Conservation (phyloP, 495 filamentous ascomycete genomes). For the Neurospora pannonica region DNA sequence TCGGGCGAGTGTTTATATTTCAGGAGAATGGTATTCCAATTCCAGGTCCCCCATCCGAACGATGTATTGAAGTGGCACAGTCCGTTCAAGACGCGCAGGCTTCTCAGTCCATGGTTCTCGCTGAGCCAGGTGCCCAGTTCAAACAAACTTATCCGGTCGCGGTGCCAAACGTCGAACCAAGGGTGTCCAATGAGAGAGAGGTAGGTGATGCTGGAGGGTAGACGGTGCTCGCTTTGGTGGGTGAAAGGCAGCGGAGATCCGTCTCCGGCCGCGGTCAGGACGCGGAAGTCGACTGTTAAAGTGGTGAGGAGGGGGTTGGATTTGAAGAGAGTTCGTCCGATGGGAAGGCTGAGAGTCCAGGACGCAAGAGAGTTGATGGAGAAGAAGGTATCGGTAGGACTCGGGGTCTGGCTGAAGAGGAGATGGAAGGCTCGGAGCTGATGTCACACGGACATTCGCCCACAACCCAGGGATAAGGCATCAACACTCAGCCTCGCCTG, state of each 20-base stretch:
- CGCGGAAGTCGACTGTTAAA: background rate
- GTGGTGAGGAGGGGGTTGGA: background rate
- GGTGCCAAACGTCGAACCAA: background rate
- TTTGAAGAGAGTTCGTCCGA: background rate
- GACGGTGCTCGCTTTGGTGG: background rate
- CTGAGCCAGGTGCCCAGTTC: background rate
- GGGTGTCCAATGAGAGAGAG: background rate
- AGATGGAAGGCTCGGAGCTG: background rate
- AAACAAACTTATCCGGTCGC: accelerated
- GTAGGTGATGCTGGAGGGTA: background rate
- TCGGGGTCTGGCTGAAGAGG: background rate
- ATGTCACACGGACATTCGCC: no score
- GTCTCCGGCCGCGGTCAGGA: background rate
- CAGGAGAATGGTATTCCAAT: background rate
- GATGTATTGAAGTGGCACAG: accelerated
- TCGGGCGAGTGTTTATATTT: background rate
- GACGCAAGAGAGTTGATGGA: background rate
- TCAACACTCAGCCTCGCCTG: no score
- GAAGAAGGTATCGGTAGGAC: background rate
- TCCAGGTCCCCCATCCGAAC: background rate
- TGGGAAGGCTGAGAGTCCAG: background rate
- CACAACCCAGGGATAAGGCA: no score
- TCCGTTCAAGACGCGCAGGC: background rate
- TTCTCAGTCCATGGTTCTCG: background rate
- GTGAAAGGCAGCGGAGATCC: no score